Percentiles rank a stretch among this genome's conserved stretches.
phyloP scores from a whole-genome alignment of 306 rosid genomes.

The Lupinus albus region DNA sequence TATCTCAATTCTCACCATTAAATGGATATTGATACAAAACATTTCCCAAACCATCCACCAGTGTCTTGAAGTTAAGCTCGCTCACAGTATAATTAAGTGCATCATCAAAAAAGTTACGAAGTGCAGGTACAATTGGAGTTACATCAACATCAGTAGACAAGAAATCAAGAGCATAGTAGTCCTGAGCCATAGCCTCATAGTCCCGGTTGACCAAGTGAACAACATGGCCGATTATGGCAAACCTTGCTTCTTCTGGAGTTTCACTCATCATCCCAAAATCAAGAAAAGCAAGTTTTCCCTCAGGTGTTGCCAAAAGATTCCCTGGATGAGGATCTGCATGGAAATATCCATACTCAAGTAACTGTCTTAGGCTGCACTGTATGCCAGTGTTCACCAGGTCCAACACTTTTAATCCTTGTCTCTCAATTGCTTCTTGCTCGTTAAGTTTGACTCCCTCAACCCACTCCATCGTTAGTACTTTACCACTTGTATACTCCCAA shows the following conservation, averaged over 20 bases:
- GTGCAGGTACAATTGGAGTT: slow-evolving; percentile 88
- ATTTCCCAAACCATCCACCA: slow-evolving; percentile 92
- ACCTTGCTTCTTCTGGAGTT: slow-evolving; percentile 93
- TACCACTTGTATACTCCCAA: slow-evolving; percentile 88
- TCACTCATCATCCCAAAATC: slow-evolving; percentile 99
- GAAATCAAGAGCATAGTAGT: slow-evolving; percentile 87
- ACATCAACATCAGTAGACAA: slow-evolving; percentile 81
- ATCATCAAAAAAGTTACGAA: slow-evolving; percentile 80
- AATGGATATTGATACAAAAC: slow-evolving; percentile 92
- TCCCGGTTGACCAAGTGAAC: slow-evolving; percentile 98
- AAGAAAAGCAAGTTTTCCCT: slow-evolving; percentile 94
- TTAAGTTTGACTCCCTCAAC: slow-evolving; percentile 87
- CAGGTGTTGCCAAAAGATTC: slow-evolving; percentile 94
- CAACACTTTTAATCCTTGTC: slow-evolving; percentile 82
- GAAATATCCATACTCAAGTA: slow-evolving; percentile 92
- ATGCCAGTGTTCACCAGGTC: slow-evolving; percentile 85
- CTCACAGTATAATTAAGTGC: slow-evolving; percentile 85
- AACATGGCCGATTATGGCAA: slow-evolving; percentile 86
- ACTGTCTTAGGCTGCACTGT: slow-evolving; percentile 93
- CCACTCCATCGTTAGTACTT: slow-evolving; percentile 95
- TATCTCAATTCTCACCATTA: slow-evolving; percentile 89
- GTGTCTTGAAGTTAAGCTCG: slow-evolving; percentile 91
- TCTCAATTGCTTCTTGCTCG: slow-evolving; percentile 89
- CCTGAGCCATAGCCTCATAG: slow-evolving; percentile 98
- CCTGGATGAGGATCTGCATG: slow-evolving; percentile 99